Evolutionary conservation across 139 green algal genomes (phyloP).

Genomic region (Chlorella sp.): DNA sequence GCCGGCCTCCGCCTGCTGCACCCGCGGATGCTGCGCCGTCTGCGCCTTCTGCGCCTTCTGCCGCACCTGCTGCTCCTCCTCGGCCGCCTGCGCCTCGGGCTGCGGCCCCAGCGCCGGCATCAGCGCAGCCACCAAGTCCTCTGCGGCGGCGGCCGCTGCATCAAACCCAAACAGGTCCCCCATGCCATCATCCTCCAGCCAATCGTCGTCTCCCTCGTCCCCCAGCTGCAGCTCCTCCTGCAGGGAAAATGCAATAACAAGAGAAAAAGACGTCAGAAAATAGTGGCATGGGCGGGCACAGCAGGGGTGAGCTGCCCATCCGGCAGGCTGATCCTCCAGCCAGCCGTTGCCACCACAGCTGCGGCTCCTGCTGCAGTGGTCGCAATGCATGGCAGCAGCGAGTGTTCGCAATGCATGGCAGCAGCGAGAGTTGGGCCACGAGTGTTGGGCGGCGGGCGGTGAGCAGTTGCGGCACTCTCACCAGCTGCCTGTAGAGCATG

Average conservation of each 20-base stretch:
- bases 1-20: neutral
- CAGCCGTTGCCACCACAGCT: neutral
- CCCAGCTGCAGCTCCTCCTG: conserved; percentile 1
- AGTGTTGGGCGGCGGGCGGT: neutral
- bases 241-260: neutral
- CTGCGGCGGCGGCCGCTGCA: neutral
- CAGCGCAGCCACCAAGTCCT: neutral
- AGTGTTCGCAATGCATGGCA: no score
- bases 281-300: no score
- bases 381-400: neutral
- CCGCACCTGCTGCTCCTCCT: neutral
- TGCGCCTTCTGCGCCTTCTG: neutral
- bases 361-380: neutral
- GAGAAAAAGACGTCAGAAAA: no score
- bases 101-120: neutral
- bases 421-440: no score
- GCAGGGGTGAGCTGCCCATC: neutral
- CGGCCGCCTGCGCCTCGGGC: neutral
- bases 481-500: neutral
- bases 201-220: neutral
- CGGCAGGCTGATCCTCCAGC: neutral
- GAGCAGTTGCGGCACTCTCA: neutral
- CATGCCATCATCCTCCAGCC: neutral
- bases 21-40: neutral
- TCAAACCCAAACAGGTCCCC: neutral